Evolutionary conservation across 2,329 filamentous ascomycete genomes (phyloP), one percentile per base, ranked within the genome.

Genomic region (Fusarium acutatum): DNA sequence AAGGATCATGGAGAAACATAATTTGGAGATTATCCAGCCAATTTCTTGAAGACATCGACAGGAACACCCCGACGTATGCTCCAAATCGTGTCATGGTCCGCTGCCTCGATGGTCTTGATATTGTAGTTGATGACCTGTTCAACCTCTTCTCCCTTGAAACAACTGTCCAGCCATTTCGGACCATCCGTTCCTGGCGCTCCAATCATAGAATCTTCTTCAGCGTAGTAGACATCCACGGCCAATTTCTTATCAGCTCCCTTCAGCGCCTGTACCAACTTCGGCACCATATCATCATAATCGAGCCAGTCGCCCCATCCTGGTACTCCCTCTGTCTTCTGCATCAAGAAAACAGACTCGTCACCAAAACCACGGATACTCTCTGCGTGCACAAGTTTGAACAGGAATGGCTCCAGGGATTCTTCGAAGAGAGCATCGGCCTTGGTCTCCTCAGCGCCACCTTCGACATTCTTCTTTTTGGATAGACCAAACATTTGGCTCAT

Each of bases 21-120:
- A 10, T n/a, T 26, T 5, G 12, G 0, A 15, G 32, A 5, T 15
- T 12, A 64, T 20, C 2, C 13, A 9, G 38, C 40, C 3, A 67
- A 20, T 6, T 32, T 62, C 38, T 47, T n/a, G 17, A 66, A 43
- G 1, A 72, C 64, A 26, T 57, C 37, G 10, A 47, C 47, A 3
- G 64, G 70, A 13, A 66, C 40, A 5, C 69, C 64, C 0, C 26
- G n/a, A 5, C 56, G 38, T 17, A 72, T 69, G 1, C 44, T 56
- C 69, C 69, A 72, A 4, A 72, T 37, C 0, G 56, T 70, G 5
- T 73, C 46, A 6, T 72, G 70, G n/a, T 72, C 52, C 2, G 64
- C 24, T 7, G 35, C 40, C 1, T 44, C 4, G 12, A 70, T 38
- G 11, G 38, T 35, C 8, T 43, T 57, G 0, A 38, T 54, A 5